Evolutionary conservation across 1,284 basidiomycete species (phyloP).

Genomic region (Tilletia caries): DNA sequence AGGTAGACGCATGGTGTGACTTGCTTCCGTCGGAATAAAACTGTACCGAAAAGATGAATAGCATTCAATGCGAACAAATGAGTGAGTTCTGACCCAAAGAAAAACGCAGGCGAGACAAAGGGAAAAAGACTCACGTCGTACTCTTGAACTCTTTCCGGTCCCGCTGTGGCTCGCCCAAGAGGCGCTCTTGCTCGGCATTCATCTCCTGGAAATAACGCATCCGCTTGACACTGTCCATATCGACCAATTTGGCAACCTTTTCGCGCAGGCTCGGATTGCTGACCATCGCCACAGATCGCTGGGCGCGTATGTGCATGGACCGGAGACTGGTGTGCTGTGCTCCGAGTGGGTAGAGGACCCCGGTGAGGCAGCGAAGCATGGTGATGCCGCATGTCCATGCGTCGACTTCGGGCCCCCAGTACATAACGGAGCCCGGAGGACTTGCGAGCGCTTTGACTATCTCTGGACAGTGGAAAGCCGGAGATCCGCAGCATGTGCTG

Average conservation of each 20-base stretch:
- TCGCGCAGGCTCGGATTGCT: constrained; percentile 54
- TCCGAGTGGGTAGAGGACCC: constrained; percentile 60
- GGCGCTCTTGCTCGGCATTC: constrained; percentile 28
- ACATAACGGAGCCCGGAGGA: constrained; percentile 57
- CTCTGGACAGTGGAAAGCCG: constrained; percentile 61
- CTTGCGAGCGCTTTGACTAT: constrained; percentile 59
- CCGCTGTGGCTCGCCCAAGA: constrained; percentile 25
- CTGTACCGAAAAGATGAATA: not conserved
- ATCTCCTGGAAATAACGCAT: constrained; percentile 57
- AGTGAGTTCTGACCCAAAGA: too few relatives aligned
- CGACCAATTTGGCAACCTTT: constrained; percentile 56
- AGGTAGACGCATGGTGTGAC: constrained; percentile 57
- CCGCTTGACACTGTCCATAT: constrained; percentile 57
- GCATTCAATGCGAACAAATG: too few relatives aligned
- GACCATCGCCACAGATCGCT: constrained; percentile 56
- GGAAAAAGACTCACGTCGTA: constrained; percentile 50
- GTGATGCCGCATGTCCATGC: constrained; percentile 62
- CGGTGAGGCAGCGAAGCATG: constrained; percentile 59
- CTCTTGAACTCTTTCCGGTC: constrained; percentile 57
- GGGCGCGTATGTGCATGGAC: constrained; percentile 57
- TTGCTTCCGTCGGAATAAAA: constrained; percentile 54
- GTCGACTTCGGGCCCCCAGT: constrained; percentile 60
- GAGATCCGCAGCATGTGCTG: constrained; percentile 62
- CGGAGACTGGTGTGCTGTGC: constrained; percentile 57
- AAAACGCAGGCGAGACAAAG: too few relatives aligned